Percentiles rank a stretch among this genome's conserved stretches.
Evolutionary conservation across 1,284 basidiomycete species (phyloP).

Genomic region (Malassezia brasiliensis): DNA sequence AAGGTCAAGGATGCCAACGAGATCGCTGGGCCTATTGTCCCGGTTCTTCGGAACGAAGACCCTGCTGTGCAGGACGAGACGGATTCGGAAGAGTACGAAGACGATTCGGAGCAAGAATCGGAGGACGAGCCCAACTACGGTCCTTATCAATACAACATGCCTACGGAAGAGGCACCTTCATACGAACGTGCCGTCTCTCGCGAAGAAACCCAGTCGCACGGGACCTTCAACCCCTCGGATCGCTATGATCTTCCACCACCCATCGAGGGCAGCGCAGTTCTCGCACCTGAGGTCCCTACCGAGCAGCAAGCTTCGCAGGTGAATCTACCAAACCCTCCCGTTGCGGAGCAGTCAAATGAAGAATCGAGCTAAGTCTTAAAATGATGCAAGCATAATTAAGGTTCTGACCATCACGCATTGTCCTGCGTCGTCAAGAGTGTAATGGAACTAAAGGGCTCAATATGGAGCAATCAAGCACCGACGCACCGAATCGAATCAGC

Average conservation of each 20-base stretch:
- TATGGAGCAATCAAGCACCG: too few relatives aligned
- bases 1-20: conserved; percentile 14
- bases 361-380: too few relatives aligned
- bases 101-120: neutral
- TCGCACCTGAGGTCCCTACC: neutral
- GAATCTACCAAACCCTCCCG: too few relatives aligned
- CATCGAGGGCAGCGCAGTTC: neutral
- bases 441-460: too few relatives aligned
- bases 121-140: neutral
- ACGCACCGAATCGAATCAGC: too few relatives aligned
- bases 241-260: conserved; percentile 3
- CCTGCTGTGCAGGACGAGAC: neutral
- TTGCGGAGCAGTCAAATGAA: too few relatives aligned
- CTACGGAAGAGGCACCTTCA: neutral
- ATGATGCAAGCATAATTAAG: too few relatives aligned
- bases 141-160: neutral
- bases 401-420: too few relatives aligned
- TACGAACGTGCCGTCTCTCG: neutral
- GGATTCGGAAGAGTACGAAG: conserved; percentile 1
- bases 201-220: neutral
- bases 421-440: too few relatives aligned
- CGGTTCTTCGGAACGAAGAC: conserved; percentile 14
- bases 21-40: conserved; percentile 14
- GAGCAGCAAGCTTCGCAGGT: too few relatives aligned
- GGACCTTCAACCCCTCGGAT: neutral